These are phyloP conservation scores for Aspergillus fischeri DNA, from an alignment of 2,329 filamentous ascomycete genomes.

Conservation along the genomic window DNA sequence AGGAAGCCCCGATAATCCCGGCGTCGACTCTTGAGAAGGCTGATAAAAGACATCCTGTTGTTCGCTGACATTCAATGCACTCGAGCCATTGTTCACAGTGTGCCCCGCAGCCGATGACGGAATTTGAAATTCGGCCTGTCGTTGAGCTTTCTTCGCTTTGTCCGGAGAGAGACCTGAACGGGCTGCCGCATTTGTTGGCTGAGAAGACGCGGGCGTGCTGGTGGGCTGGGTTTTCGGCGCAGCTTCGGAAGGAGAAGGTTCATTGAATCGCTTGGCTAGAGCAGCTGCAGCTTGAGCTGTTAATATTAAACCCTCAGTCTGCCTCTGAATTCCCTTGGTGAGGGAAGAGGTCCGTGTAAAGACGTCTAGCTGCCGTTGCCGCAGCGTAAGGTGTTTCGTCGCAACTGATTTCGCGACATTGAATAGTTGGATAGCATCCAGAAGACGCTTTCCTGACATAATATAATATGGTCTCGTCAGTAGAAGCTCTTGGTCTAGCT, in stretches of 20 bases:
- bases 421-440: slow-evolving; percentile 68
- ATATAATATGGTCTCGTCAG: slow-evolving; percentile 6
- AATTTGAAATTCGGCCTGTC: slow-evolving; percentile 50
- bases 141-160: slow-evolving; percentile 44
- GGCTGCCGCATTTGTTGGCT: slow-evolving; percentile 21
- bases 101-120: slow-evolving; percentile 48
- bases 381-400: slow-evolving; percentile 57
- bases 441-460: slow-evolving; percentile 59
- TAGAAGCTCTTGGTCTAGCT: slow-evolving; percentile 3
- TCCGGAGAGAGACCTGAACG: slow-evolving; percentile 33
- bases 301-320: slow-evolving; percentile 58
- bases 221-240: slow-evolving; percentile 10
- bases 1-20: slow-evolving; percentile 51
- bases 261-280: slow-evolving; percentile 56
- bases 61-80: slow-evolving; percentile 42
- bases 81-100: slow-evolving; percentile 22
- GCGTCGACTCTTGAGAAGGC: slow-evolving; percentile 44
- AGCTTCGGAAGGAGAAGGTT: slow-evolving; percentile 30
- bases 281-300: slow-evolving; percentile 59
- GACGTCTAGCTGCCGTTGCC: slow-evolving; percentile 58
- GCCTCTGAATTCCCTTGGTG: slow-evolving; percentile 58
- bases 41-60: slow-evolving; percentile 58
- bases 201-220: slow-evolving; percentile 25
- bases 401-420: slow-evolving; percentile 67
- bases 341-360: slow-evolving; percentile 63